Evolutionary conservation across 352 stramenopile genomes (phyloP), one percentile per base, ranked within the genome.

Genomic region (Phytophthora sp.): DNA sequence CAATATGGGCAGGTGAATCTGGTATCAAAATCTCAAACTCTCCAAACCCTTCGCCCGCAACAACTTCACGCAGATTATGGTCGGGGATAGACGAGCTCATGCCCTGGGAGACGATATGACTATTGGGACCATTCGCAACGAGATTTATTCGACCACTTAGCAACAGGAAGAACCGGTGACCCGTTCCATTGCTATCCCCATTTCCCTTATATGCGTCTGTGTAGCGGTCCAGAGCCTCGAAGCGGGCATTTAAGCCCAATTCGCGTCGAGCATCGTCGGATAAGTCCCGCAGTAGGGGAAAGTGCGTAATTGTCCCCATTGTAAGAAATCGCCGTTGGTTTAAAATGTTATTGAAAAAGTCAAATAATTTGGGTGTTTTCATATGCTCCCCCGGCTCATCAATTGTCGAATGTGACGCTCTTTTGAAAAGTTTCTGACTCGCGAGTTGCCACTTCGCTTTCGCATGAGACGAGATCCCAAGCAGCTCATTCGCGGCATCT

Each of bases 271-370:
- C 61, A 1, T 71, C 27, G 3, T 90, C 80, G 0, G 71, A 23
- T 5, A 89, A 57, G 41, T 74, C 66, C 9, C 72, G 56, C 3
- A 90, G 49, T 26, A 84, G 23, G 1, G 82, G 80, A 7, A 89
- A 84, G 7, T 82, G 76, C 4, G 78, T 60, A 30, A 90, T 74
- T 3, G 74, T 70, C 1, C 80, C 74, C 71, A 87, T 85, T 2
- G 78, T 90, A 12, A 89, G 50, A 49, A 80, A 78, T 52, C 74
- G 86, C 4, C 82, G 77, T 56, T 90, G 82, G 44, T 90, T 89
- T 4, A 90, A 42, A 11, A 90, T 83, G 50, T 89, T 90, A 41
- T 82, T 76, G 62, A 89, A 88, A 7, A 90, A 64, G 15, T 88
- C 66, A 20, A 89, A 86, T 16, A 90, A 69, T 41, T 82, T 88